These are phyloP conservation scores for Coleophoma eucalyptorum DNA, from an alignment of 2,329 filamentous ascomycete genomes.

Conservation along the genomic window DNA sequence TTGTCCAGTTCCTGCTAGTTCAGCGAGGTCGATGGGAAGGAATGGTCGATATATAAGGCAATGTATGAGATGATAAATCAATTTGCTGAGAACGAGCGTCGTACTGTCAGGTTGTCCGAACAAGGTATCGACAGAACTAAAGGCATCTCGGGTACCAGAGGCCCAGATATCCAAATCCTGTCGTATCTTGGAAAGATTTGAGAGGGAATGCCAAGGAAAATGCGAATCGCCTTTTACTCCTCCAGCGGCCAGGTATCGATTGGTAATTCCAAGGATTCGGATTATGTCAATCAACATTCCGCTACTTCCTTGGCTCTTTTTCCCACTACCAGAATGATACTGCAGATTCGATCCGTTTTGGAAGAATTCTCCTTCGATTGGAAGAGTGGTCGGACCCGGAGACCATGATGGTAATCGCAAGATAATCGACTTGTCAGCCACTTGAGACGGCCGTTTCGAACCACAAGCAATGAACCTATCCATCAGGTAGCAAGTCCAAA, in stretches of 20 bases:
- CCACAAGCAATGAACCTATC: slow-evolving; percentile 81
- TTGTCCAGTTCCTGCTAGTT: slow-evolving; percentile 75
- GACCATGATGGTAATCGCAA: slow-evolving; percentile 74
- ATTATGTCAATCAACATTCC: slow-evolving; percentile 83
- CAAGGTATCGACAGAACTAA: slow-evolving; percentile 69
- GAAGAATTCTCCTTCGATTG: slow-evolving; percentile 77
- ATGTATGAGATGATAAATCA: slow-evolving; percentile 83
- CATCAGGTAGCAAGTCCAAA: slow-evolving; percentile 86
- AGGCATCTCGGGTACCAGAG: slow-evolving; percentile 74
- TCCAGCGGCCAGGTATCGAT: slow-evolving; percentile 77
- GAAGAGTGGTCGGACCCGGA: slow-evolving; percentile 53
- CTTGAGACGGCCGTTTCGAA: slow-evolving; percentile 76
- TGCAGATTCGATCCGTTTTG: slow-evolving; percentile 75
- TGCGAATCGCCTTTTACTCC: slow-evolving; percentile 87
- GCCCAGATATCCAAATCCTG: slow-evolving; percentile 85
- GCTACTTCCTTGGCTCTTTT: slow-evolving; percentile 69
- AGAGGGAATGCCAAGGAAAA: slow-evolving; percentile 86
- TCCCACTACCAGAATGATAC: slow-evolving; percentile 64
- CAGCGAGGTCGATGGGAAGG: slow-evolving; percentile 76
- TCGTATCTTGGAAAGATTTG: slow-evolving; percentile 80
- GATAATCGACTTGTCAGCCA: slow-evolving; percentile 72
- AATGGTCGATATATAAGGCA: slow-evolving; percentile 86
- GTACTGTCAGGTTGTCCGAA: slow-evolving; percentile 79
- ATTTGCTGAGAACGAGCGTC: slow-evolving; percentile 75
- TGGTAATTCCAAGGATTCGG: slow-evolving; percentile 77